phyloP scores from a whole-genome alignment of 106 monocot genomes.

The Dendrobium officinale region DNA sequence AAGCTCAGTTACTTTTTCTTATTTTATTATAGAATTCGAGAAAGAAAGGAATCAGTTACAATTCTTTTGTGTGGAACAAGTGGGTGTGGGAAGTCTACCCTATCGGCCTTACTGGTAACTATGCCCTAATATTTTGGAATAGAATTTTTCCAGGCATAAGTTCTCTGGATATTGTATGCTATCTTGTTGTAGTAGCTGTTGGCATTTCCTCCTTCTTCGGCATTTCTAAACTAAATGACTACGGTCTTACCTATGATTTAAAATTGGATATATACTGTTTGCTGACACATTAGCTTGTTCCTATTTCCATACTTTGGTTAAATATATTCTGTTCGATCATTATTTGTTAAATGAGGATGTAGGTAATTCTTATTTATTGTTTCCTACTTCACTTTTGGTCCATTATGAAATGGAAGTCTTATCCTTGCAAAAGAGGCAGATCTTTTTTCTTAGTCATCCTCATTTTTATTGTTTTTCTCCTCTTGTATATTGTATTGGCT shows the following conservation, averaged over 20 bases:
- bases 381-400: neutral
- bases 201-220: neutral
- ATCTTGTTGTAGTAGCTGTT: neutral
- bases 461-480: neutral
- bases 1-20: slow-evolving; percentile 10
- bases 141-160: neutral
- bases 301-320: neutral
- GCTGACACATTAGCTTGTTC: neutral
- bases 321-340: neutral
- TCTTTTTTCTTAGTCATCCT: neutral
- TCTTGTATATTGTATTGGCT: neutral
- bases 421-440: neutral
- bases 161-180: neutral
- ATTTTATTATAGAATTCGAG: slow-evolving; percentile 54
- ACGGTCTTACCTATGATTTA: neutral
- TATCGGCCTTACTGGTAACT: slow-evolving; percentile 87
- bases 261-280: neutral
- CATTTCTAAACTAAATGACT: neutral
- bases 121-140: neutral
- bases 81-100: slow-evolving; percentile 97
- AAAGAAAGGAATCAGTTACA: slow-evolving; percentile 91
- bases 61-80: slow-evolving; percentile 95
- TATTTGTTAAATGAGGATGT: neutral
- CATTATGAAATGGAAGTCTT: neutral
- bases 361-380: neutral